phyloP scores from a whole-genome alignment of 1,284 basidiomycete genomes.

The Tilletia indica region DNA sequence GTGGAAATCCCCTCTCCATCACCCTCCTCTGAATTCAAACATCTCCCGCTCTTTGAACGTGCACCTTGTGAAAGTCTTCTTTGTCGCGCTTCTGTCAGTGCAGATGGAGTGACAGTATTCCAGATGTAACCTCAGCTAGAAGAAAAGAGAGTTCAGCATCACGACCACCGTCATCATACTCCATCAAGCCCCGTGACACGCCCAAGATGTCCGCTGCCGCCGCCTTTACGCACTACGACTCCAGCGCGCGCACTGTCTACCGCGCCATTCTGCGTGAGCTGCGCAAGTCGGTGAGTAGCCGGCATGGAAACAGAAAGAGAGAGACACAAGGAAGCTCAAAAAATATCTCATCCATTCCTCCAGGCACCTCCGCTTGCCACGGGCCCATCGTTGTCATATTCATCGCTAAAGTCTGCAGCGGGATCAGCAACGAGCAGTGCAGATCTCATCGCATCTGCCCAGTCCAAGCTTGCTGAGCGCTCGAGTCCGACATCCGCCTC shows the following conservation, averaged over 20 bases:
- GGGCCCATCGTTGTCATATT: not conserved
- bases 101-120: too few species aligned
- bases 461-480: constrained; percentile 4
- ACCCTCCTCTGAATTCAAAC: too few species aligned
- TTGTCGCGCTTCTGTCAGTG: too few species aligned
- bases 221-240: constrained; percentile 6
- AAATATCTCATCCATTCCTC: too few species aligned
- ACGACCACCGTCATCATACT: not conserved
- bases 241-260: constrained; percentile 7
- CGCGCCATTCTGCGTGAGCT: constrained; percentile 15
- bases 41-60: too few species aligned
- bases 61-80: too few species aligned
- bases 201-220: constrained; percentile 7
- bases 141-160: too few species aligned
- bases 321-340: too few species aligned
- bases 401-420: not conserved
- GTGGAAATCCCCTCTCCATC: not conserved
- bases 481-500: not conserved
- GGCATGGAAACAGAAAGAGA: too few species aligned
- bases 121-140: too few species aligned
- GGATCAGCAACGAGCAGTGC: constrained; percentile 6
- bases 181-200: too few species aligned
- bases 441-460: constrained; percentile 11
- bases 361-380: not conserved
- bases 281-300: constrained; percentile 10